A percentile compares a stretch with the other conserved stretches of the same genome.
Conservation (phyloP, 2,329 filamentous ascomycete species). For the Fusarium phyllophilum region DNA sequence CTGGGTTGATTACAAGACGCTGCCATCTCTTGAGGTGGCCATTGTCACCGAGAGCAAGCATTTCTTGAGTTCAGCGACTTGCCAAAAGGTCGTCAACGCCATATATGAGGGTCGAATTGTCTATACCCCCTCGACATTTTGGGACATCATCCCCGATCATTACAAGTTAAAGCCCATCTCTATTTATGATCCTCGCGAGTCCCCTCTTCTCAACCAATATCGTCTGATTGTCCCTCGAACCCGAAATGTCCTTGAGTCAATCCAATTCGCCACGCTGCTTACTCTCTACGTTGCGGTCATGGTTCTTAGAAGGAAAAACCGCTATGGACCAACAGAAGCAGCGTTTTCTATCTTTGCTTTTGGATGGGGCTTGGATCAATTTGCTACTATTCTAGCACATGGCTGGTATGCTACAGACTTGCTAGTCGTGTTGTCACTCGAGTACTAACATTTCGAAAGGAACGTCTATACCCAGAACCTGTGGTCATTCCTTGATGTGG, state of each 20-base stretch:
- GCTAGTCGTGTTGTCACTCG: neutral
- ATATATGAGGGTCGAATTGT: conserved; percentile 84
- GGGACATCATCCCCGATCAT: conserved; percentile 85
- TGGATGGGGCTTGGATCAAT: conserved; percentile 83
- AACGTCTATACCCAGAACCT: conserved; percentile 87
- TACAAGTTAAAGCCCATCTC: conserved; percentile 88
- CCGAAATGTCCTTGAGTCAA: conserved; percentile 77
- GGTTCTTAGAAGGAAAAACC: conserved; percentile 70
- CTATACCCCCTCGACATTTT: conserved; percentile 83
- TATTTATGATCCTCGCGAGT: conserved; percentile 80
- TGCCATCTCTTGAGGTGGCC: conserved; percentile 84
- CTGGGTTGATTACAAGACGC: conserved; percentile 65
- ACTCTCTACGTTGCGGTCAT: conserved; percentile 77
- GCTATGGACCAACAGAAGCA: conserved; percentile 68
- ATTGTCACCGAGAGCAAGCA: conserved; percentile 85
- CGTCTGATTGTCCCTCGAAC: conserved; percentile 84
- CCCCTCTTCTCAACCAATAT: conserved; percentile 84
- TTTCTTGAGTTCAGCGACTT: conserved; percentile 80
- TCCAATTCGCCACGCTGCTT: conserved; percentile 77
- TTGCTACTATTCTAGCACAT: conserved; percentile 81
- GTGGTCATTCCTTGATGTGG: conserved; percentile 87
- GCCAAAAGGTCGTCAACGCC: conserved; percentile 82
- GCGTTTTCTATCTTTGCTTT: conserved; percentile 78
- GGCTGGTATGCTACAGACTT: conserved; percentile 58
- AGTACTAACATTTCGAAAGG: conserved; percentile 54